Evolutionary conservation across 306 rosid species (phyloP).

Genomic region (Alnus rubra): DNA sequence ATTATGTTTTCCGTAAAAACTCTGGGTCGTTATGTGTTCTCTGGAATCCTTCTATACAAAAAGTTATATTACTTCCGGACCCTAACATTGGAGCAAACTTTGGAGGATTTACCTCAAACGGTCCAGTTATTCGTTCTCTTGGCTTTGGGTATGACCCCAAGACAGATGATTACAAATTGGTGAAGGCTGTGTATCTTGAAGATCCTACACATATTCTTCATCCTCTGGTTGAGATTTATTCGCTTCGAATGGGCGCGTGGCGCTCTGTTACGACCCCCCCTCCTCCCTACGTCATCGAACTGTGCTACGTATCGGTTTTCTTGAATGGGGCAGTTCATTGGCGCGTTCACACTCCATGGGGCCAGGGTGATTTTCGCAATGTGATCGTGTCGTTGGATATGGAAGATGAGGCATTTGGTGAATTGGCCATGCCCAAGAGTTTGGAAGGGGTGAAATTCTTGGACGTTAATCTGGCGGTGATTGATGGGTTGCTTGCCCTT

Average conservation of each 20-base stretch:
- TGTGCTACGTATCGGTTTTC: neutral
- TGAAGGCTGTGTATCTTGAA: too few species aligned
- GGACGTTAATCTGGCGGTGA: neutral
- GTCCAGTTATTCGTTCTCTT: neutral
- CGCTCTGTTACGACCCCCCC: neutral
- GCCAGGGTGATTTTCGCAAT: neutral
- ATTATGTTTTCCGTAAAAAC: neutral
- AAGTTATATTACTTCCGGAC: neutral
- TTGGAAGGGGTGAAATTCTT: neutral
- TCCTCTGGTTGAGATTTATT: neutral
- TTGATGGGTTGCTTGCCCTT: conserved; percentile 3
- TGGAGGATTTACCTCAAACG: neutral
- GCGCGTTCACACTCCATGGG: neutral
- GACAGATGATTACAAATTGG: neutral
- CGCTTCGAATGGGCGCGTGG: neutral
- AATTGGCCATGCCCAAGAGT: neutral
- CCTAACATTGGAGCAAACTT: neutral
- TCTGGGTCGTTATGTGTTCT: neutral
- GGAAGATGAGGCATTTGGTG: neutral
- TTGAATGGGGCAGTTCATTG: neutral
- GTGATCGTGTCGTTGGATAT: neutral
- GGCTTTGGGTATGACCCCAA: neutral
- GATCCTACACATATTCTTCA: neutral
- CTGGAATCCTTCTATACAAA: neutral
- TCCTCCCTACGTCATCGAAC: neutral